phyloP scores from a whole-genome alignment of 495 filamentous ascomycete genomes.

The Penicillium coprophilum region DNA sequence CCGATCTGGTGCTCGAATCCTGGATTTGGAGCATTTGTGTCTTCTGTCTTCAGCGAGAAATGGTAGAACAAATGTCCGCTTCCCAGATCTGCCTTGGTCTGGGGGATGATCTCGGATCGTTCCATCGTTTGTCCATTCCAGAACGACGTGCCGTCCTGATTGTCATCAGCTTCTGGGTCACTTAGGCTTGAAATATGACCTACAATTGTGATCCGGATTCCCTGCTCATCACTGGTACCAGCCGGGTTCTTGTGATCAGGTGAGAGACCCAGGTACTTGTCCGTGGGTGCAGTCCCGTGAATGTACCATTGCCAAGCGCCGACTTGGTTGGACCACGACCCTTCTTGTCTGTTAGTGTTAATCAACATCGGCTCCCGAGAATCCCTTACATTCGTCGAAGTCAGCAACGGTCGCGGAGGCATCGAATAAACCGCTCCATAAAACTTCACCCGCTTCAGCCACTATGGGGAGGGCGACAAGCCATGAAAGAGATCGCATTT shows the following conservation, averaged over 20 bases:
- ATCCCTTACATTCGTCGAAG: slow-evolving; percentile 9
- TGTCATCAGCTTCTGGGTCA: neutral
- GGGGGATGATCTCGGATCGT: slow-evolving; percentile 65
- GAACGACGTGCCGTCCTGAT: slow-evolving; percentile 54
- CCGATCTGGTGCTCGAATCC: slow-evolving; percentile 71
- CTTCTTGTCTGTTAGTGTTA: slow-evolving; percentile 20
- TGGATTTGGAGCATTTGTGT: slow-evolving; percentile 58
- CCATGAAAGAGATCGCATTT: slow-evolving; percentile 24
- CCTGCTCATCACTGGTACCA: slow-evolving; percentile 59
- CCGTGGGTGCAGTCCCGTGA: slow-evolving; percentile 55
- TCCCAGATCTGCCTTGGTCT: slow-evolving; percentile 62
- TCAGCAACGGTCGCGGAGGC: slow-evolving; percentile 18
- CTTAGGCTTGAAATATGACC: neutral
- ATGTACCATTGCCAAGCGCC: slow-evolving; percentile 75
- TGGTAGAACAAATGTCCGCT: slow-evolving; percentile 66
- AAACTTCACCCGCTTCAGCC: slow-evolving; percentile 24
- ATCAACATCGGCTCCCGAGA: neutral
- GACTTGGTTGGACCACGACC: slow-evolving; percentile 66
- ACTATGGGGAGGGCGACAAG: slow-evolving; percentile 17
- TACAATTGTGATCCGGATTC: slow-evolving; percentile 68
- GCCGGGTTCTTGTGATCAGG: slow-evolving; percentile 65
- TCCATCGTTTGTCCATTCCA: slow-evolving; percentile 63
- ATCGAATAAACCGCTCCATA: slow-evolving; percentile 34
- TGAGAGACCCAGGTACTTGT: slow-evolving; percentile 58
- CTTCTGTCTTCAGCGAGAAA: slow-evolving; percentile 61